A percentile compares a stretch with the other conserved stretches of the same genome.
Evolutionary conservation across 2,329 filamentous ascomycete genomes (phyloP).

Genomic region (Aureobasidium vineae): DNA sequence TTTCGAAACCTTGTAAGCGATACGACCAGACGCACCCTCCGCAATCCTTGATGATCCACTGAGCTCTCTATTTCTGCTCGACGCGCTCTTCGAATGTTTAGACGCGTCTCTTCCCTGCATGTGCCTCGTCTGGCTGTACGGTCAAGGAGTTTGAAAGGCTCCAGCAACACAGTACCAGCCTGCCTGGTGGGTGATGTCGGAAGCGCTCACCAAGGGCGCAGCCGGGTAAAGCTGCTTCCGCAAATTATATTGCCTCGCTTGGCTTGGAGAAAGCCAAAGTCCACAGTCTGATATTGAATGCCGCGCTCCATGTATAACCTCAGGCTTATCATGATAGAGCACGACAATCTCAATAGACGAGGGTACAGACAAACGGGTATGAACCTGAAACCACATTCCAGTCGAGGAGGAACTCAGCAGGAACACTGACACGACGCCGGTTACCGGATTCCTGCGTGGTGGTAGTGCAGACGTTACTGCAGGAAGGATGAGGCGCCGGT

Average conservation of each 20-base stretch:
- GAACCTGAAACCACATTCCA: slow-evolving; percentile 24
- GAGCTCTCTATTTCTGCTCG: not conserved
- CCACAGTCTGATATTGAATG: not conserved
- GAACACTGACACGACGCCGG: slow-evolving; percentile 19
- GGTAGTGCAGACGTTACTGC: slow-evolving; percentile 24
- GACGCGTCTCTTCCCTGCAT: slow-evolving; percentile 18
- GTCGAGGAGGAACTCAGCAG: not conserved
- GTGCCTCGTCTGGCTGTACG: slow-evolving; percentile 11
- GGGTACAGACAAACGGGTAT: slow-evolving; percentile 8
- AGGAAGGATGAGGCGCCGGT: slow-evolving; percentile 13
- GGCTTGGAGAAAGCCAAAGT: not conserved
- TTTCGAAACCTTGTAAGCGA: slow-evolving; percentile 23
- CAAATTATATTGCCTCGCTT: slow-evolving; percentile 12
- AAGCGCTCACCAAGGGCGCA: not conserved
- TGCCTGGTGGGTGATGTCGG: not conserved
- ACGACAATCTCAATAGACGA: slow-evolving; percentile 9
- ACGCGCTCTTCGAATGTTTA: not conserved
- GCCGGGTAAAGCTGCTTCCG: slow-evolving; percentile 19
- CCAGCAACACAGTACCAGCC: not conserved
- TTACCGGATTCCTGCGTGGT: slow-evolving; percentile 23
- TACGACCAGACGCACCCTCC: not conserved
- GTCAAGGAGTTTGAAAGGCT: not conserved
- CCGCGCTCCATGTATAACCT: slow-evolving; percentile 2
- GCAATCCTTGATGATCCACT: not conserved
- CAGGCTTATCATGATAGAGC: not conserved